Percentiles rank a stretch among this genome's conserved stretches.
phyloP scores from a whole-genome alignment of 768 basidiomycete genomes.

The Flagelloscypha sp. region DNA sequence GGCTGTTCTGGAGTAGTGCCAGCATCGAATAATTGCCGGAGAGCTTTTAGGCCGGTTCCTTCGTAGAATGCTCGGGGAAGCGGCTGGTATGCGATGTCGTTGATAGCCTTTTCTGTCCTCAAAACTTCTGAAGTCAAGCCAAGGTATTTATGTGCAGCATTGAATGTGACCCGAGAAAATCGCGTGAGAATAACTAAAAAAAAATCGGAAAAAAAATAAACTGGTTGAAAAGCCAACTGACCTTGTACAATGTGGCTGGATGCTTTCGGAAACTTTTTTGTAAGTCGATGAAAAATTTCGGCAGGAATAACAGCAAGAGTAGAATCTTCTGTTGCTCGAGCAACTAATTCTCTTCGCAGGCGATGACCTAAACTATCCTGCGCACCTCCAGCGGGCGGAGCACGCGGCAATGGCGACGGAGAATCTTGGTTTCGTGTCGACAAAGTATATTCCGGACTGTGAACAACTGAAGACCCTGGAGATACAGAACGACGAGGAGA shows the following conservation, averaged over 20 bases:
- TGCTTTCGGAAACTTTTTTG: constrained; percentile 95
- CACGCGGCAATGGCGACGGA: constrained; percentile 14
- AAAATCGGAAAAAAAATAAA: constrained; percentile 6
- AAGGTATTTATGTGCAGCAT: constrained; percentile 93
- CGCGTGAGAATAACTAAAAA: constrained; percentile 83
- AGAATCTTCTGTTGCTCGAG: constrained; percentile 89
- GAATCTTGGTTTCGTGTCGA: constrained; percentile 10
- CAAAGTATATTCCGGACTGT: constrained; percentile 18
- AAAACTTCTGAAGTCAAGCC: constrained; percentile 93
- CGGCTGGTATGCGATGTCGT: constrained; percentile 94
- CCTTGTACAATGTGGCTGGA: constrained; percentile 96
- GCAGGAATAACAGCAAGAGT: constrained; percentile 99
- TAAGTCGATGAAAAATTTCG: constrained; percentile 88
- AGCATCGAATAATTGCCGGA: constrained; percentile 85
- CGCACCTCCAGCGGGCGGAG: constrained; percentile 16
- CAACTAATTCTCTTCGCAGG: constrained; percentile 71
- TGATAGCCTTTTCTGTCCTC: constrained; percentile 94
- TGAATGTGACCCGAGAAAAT: constrained; percentile 95
- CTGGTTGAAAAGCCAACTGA: constrained; percentile 16
- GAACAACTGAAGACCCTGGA: constrained; percentile 18
- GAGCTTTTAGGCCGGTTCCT: constrained; percentile 79
- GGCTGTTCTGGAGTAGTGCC: constrained; percentile 35
- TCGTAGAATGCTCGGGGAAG: constrained; percentile 88
- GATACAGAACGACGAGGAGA: constrained; percentile 24
- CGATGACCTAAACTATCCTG: too few species aligned